Base-by-base conservation (phyloP, 1,284 basidiomycete genomes). In the Taiwanofungus camphoratus region DNA sequence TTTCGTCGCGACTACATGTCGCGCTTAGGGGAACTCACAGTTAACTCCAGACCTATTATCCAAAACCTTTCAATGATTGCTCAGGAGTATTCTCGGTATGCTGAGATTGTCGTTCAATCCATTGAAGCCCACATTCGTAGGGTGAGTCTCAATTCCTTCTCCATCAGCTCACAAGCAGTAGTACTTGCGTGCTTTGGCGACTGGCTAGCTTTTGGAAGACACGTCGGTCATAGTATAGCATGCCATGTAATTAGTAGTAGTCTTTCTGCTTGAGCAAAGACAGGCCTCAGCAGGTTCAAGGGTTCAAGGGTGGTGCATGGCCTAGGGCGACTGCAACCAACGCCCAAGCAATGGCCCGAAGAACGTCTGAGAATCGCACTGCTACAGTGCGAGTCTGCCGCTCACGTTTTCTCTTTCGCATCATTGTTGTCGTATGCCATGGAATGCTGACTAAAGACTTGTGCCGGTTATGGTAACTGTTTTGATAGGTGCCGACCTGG, bases 11-110 rank as follows among this genome's bases (percentile, higher is more conserved):
- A 90, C 64, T 92, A 87, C 66, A 66, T 77, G 51, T 65, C 71
- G 38, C 85, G 91, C 47, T 81, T 98, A 46, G 73, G 81, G 57
- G 79, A 87, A 54, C 82, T 99, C 50, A 93, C 85, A 32, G 84
- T 95, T 73, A 99, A 99, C 68, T 96, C 93, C 53, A 87, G 94
- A 60, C 90, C 92, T 12, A 85, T 97, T 53, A 99, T 99, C 56
- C 93, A 95, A 67, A 80, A 79, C 50, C 70, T 99, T n/a, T 98
- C 95, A 22, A 81, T 95, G 73, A 79, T 92, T 57, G 94, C 96
- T 26, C 87, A 92, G 70, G 87, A 95, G 48, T 84, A 88, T 61
- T 71, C 80, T 42, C 81, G 87, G 49, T 75, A 84, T 67, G 82
- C 89, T 52, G 79, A 85, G 46, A 79, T 92, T 41, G 86, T 98